Conservation (phyloP, 225 moss, liverwort and hornwort genomes). For the Sphagnum contortum region DNA sequence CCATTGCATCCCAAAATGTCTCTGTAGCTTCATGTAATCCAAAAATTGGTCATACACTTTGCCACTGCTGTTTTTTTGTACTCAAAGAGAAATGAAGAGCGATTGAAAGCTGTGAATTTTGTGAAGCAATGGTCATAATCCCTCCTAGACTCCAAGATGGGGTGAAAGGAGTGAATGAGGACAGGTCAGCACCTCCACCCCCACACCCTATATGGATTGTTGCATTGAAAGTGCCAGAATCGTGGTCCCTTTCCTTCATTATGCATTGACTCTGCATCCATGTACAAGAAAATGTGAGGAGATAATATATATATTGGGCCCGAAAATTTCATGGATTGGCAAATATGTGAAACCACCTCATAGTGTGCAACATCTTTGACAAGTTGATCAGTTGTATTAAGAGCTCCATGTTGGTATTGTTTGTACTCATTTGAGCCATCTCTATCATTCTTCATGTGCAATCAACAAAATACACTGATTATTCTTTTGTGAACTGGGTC, state of each 20-base stretch:
- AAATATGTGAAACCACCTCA: conserved; percentile 25
- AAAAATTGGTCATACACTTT: conserved; percentile 40
- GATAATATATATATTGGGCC: not conserved
- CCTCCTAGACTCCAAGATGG: conserved; percentile 39
- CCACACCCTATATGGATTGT: conserved; percentile 56
- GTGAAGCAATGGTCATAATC: conserved; percentile 49
- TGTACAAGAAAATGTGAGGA: not conserved
- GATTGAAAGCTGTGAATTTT: conserved; percentile 51
- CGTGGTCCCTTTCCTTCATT: conserved; percentile 26
- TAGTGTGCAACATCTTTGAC: conserved; percentile 48
- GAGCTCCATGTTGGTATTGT: conserved; percentile 47
- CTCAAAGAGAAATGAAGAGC: conserved; percentile 44
- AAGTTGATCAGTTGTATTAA: conserved; percentile 58
- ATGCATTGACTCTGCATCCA: conserved; percentile 36
- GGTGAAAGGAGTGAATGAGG: conserved; percentile 24
- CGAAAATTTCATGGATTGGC: not conserved
- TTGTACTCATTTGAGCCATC: conserved; percentile 54
- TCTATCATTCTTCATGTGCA: conserved; percentile 25
- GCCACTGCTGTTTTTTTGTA: conserved; percentile 51
- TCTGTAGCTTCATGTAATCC: conserved; percentile 37
- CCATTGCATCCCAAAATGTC: conserved; percentile 71
- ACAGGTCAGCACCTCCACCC: conserved; percentile 42
- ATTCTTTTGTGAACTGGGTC: too few relatives aligned
- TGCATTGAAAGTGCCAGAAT: conserved; percentile 54
- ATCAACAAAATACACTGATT: too few relatives aligned